phyloP scores from a whole-genome alignment of 148 eudicot genomes.

The Fagopyrum tataricum region DNA sequence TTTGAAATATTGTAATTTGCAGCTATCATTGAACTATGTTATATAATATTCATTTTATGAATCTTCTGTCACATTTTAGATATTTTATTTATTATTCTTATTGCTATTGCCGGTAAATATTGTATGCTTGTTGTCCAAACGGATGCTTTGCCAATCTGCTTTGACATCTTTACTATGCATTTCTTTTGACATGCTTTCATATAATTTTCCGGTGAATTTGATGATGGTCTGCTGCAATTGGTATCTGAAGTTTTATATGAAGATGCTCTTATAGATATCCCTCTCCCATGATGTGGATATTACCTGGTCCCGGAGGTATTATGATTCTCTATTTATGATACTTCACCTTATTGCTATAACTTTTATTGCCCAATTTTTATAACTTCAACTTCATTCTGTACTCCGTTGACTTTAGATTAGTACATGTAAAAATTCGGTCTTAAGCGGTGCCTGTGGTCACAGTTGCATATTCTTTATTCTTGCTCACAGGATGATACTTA shows the following conservation, averaged over 20 bases:
- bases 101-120: no score
- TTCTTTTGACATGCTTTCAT: slow-evolving; percentile 14
- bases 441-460: neutral
- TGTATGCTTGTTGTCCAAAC: neutral
- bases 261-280: slow-evolving; percentile 60
- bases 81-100: no score
- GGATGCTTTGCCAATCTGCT: neutral
- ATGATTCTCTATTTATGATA: neutral
- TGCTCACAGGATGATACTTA: slow-evolving; percentile 67
- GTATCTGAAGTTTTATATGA: slow-evolving; percentile 72
- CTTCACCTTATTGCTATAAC: neutral
- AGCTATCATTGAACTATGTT: no score
- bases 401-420: neutral
- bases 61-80: neutral
- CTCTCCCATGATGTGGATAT: slow-evolving; percentile 93
- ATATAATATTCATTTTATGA: slow-evolving; percentile 38
- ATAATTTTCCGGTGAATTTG: slow-evolving; percentile 67
- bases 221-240: slow-evolving; percentile 67
- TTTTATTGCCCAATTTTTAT: neutral
- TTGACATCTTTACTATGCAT: neutral
- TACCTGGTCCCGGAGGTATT: slow-evolving; percentile 81
- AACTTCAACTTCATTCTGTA: neutral
- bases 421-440: neutral
- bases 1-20: no score
- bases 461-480: slow-evolving; percentile 10